These are phyloP conservation scores for Cercospora zeina DNA, from an alignment of 2,329 filamentous ascomycete genomes.

Conservation along the genomic window DNA sequence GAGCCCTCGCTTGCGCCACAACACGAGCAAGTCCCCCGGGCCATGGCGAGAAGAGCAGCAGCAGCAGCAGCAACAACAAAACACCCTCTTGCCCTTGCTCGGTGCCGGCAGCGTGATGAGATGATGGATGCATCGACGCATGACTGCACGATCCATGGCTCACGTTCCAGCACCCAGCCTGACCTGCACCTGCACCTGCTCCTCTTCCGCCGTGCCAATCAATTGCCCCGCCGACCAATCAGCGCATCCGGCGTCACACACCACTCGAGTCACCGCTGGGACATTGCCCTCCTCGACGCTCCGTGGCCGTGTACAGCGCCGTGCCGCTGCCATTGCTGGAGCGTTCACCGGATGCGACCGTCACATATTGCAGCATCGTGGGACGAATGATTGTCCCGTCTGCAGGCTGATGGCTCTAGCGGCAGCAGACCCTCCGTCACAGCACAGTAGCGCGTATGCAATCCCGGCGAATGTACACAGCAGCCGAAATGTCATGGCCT, in stretches of 20 bases:
- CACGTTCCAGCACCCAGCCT: slow-evolving; percentile 1
- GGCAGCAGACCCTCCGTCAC: background rate
- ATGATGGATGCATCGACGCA: background rate
- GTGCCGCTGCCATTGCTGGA: background rate
- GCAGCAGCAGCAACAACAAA: background rate
- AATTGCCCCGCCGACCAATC: slow-evolving; percentile 3
- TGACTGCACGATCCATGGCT: slow-evolving; percentile 7
- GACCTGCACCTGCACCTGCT: background rate
- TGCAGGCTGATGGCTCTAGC: background rate
- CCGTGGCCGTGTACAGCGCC: background rate
- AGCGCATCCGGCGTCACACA: background rate
- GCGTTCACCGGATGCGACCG: background rate
- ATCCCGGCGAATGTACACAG: background rate
- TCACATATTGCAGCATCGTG: background rate
- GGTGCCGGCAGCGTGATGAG: background rate
- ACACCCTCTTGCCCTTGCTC: background rate
- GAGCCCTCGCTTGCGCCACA: background rate
- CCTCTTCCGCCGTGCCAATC: background rate
- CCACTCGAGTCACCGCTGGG: background rate
- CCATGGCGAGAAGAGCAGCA: background rate
- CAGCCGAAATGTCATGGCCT: background rate
- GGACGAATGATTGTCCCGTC: background rate
- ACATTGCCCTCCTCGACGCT: background rate
- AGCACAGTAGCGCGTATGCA: slow-evolving; percentile 1
- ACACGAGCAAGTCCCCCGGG: background rate